phyloP scores from a whole-genome alignment of 2,329 filamentous ascomycete species.

The Botrytis porri region DNA sequence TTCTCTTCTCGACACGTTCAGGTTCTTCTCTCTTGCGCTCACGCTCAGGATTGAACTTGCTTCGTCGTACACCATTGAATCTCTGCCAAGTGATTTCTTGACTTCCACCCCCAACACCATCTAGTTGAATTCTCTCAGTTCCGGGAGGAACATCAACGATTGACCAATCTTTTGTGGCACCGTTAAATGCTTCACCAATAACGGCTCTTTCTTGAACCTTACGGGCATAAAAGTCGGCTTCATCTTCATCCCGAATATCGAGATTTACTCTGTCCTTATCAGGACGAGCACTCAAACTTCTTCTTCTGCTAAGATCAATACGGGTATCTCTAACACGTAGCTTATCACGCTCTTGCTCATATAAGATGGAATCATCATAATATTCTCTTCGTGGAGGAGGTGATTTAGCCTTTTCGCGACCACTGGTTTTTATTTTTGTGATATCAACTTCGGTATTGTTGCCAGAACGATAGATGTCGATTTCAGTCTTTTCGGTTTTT shows the following conservation, averaged over 20 bases:
- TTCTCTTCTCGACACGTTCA: constrained; percentile 18
- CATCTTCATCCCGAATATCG: constrained; percentile 42
- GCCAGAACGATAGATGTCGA: constrained; percentile 57
- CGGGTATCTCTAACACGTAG: constrained; percentile 40
- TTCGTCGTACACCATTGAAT: constrained; percentile 73
- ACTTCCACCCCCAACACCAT: constrained; percentile 69
- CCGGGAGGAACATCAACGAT: constrained; percentile 83
- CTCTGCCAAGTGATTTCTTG: constrained; percentile 77
- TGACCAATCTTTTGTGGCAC: constrained; percentile 73
- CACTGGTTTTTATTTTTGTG: constrained; percentile 24
- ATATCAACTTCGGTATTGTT: constrained; percentile 59
- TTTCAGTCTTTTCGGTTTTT: constrained; percentile 50
- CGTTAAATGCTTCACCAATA: constrained; percentile 70
- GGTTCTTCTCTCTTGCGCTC: constrained; percentile 40
- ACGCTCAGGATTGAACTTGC: constrained; percentile 70
- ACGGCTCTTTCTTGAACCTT: constrained; percentile 66
- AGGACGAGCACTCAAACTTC: constrained; percentile 34
- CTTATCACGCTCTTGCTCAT: constrained; percentile 46
- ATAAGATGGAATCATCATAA: constrained; percentile 65
- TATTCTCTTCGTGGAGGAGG: constrained; percentile 39
- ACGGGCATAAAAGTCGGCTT: constrained; percentile 62
- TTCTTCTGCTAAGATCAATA: constrained; percentile 30
- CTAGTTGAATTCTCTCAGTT: constrained; percentile 78
- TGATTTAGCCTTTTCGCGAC: constrained; percentile 25
- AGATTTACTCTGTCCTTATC: constrained; percentile 28